Percentiles rank a stretch among this genome's conserved stretches.
These are phyloP conservation scores for Phialocephala sp. DNA, from an alignment of 2,329 filamentous ascomycete genomes.

Conservation along the genomic window DNA sequence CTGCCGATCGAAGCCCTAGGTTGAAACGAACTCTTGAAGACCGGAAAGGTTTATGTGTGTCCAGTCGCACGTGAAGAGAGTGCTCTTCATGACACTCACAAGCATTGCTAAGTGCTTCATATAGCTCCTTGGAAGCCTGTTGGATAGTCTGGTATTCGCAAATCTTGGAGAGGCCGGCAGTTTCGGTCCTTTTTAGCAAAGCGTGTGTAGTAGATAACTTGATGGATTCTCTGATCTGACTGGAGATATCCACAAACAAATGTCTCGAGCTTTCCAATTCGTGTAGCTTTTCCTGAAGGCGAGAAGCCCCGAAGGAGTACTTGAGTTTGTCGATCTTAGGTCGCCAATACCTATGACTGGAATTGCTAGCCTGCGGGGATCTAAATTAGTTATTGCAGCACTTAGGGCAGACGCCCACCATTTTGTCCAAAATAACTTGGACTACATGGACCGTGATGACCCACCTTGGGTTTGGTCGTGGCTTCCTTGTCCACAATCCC, in stretches of 20 bases:
- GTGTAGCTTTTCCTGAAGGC: neutral
- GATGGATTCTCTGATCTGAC: constrained; percentile 1
- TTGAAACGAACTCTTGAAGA: neutral
- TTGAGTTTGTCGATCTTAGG: neutral
- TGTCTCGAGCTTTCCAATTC: neutral
- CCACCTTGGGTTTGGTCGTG: neutral
- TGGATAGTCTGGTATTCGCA: constrained; percentile 2
- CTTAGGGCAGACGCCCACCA: too few relatives aligned
- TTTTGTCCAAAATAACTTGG: neutral
- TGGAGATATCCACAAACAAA: neutral
- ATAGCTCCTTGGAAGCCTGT: constrained; percentile 3
- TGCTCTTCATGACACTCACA: constrained; percentile 4
- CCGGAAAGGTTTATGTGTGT: neutral
- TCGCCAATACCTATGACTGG: neutral
- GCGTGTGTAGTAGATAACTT: constrained; percentile 3
- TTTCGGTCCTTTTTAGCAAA: neutral
- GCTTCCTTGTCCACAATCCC: constrained; percentile 5
- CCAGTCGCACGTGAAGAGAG: neutral
- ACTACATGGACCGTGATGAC: neutral
- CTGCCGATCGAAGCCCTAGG: neutral
- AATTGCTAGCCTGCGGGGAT: neutral
- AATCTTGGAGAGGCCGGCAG: neutral
- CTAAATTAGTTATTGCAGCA: neutral
- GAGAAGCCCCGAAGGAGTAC: neutral
- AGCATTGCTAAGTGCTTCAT: neutral